These are phyloP conservation scores for Neofusicoccum kwambonambiense DNA, from an alignment of 2,329 filamentous ascomycete genomes.

Conservation along the genomic window DNA sequence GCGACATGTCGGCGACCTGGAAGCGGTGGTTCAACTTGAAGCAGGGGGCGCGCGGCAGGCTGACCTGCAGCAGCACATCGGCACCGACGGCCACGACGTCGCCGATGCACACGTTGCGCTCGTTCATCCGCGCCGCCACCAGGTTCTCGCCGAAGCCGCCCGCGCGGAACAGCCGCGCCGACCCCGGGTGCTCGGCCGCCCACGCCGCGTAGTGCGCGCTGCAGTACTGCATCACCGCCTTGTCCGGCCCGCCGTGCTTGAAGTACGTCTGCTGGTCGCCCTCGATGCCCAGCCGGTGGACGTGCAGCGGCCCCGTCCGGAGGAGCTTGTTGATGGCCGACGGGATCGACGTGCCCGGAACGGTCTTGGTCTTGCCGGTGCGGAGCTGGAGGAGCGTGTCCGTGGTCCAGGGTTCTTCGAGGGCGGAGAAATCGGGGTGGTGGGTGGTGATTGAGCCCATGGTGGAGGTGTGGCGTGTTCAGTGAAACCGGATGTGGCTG, in stretches of 20 bases:
- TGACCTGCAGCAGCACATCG: slow-evolving; percentile 57
- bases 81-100: slow-evolving; percentile 56
- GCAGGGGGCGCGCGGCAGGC: slow-evolving; percentile 63
- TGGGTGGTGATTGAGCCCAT: no score
- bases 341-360: slow-evolving; percentile 51
- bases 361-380: slow-evolving; percentile 54
- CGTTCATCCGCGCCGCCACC: slow-evolving; percentile 58
- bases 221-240: slow-evolving; percentile 63
- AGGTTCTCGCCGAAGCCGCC: slow-evolving; percentile 67
- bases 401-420: slow-evolving; percentile 25
- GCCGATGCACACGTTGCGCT: slow-evolving; percentile 65
- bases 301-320: slow-evolving; percentile 45
- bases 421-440: slow-evolving; percentile 22
- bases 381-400: slow-evolving; percentile 59
- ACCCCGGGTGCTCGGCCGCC: slow-evolving; percentile 53
- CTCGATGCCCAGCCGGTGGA: slow-evolving; percentile 53
- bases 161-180: slow-evolving; percentile 51
- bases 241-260: slow-evolving; percentile 63
- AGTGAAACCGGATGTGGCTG: no score
- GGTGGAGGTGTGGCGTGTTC: no score
- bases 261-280: slow-evolving; percentile 62
- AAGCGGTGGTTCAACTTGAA: slow-evolving; percentile 70
- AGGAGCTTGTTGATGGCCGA: slow-evolving; percentile 59
- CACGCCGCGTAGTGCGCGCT: slow-evolving; percentile 58
- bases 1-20: slow-evolving; percentile 61